Conservation (phyloP, 306 rosid genomes). For the Rosa rugosa region DNA sequence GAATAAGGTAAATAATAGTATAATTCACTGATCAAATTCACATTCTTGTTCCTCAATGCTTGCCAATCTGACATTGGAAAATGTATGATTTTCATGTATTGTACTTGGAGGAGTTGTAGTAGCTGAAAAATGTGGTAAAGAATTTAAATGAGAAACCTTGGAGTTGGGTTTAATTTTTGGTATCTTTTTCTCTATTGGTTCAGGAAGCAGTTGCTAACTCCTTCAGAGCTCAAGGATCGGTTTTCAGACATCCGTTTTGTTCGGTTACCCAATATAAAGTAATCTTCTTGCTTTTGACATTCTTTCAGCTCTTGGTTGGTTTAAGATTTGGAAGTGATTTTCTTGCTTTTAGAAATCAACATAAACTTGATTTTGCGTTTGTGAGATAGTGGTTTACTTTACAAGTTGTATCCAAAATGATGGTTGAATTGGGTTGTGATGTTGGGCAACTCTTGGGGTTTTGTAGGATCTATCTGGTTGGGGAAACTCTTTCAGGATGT, state of each 20-base stretch:
- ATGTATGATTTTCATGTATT: neutral
- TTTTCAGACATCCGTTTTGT: conserved; percentile 82
- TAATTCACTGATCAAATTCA: neutral
- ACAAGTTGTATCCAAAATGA: neutral
- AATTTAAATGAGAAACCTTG: neutral
- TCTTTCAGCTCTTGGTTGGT: neutral
- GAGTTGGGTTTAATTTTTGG: neutral
- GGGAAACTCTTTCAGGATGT: conserved; percentile 71
- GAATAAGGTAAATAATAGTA: conserved; percentile 46
- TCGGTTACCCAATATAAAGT: conserved; percentile 74
- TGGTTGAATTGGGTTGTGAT: conserved; percentile 8
- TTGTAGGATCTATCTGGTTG: conserved; percentile 65
- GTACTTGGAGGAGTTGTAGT: neutral
- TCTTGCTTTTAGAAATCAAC: neutral
- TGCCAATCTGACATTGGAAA: neutral
- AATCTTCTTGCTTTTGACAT: conserved; percentile 26
- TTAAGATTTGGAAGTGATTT: neutral
- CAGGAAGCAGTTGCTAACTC: conserved; percentile 63
- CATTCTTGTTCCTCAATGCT: neutral
- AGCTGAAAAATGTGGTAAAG: neutral
- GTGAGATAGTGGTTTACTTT: neutral
- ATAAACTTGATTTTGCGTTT: neutral
- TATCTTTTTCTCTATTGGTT: neutral
- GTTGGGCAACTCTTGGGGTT: conserved; percentile 7
- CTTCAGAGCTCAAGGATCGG: conserved; percentile 55